These are phyloP conservation scores for Lactarius sp. DNA, from an alignment of 768 basidiomycete genomes.

Conservation along the genomic window DNA sequence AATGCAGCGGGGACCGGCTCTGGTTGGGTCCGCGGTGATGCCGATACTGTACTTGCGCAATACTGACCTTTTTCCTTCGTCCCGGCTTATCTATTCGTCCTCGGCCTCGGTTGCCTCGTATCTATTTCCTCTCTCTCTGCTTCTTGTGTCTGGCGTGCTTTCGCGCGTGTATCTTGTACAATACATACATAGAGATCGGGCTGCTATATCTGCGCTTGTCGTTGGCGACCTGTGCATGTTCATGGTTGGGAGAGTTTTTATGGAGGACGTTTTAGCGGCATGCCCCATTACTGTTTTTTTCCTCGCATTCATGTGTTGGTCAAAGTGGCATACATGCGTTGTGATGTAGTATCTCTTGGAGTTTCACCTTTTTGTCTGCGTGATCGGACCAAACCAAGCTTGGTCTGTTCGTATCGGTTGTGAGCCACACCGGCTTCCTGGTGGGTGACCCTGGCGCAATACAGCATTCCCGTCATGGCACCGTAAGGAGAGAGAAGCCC, in stretches of 20 bases:
- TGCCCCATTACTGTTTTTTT: slow-evolving; percentile 8
- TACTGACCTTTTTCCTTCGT: slow-evolving; percentile 14
- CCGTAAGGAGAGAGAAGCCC: background rate
- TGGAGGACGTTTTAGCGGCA: slow-evolving; percentile 11
- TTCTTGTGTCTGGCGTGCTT: slow-evolving; percentile 19
- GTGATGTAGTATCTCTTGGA: slow-evolving; percentile 1
- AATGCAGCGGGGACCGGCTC: slow-evolving; percentile 13
- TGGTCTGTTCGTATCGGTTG: background rate
- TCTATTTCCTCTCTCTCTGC: slow-evolving; percentile 13
- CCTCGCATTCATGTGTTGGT: background rate
- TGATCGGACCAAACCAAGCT: background rate
- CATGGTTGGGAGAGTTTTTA: slow-evolving; percentile 10
- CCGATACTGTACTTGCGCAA: slow-evolving; percentile 15
- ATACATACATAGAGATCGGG: slow-evolving; percentile 17
- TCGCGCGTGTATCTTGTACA: slow-evolving; percentile 19
- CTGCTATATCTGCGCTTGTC: background rate
- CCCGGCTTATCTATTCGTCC: slow-evolving; percentile 18
- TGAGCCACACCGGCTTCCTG: background rate
- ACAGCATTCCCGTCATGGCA: background rate
- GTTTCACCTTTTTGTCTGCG: background rate
- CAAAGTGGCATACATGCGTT: slow-evolving; percentile 3
- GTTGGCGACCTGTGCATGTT: background rate
- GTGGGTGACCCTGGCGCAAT: background rate
- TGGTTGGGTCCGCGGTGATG: slow-evolving; percentile 19
- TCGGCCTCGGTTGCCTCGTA: slow-evolving; percentile 9